phyloP scores from a whole-genome alignment of 768 basidiomycete species.

The Lactarius evosmus region DNA sequence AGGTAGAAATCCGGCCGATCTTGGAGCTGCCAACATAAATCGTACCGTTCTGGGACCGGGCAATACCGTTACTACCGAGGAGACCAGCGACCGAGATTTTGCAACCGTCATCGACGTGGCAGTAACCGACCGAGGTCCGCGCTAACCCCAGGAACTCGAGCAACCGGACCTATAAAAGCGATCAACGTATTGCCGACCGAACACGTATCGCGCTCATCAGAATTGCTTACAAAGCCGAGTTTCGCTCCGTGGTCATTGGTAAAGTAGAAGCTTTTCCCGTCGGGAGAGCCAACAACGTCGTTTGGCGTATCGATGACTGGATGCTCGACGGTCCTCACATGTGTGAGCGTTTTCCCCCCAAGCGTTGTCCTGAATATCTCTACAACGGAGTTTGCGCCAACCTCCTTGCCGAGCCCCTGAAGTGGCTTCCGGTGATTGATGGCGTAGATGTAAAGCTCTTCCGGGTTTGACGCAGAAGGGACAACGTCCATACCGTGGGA shows the following conservation, averaged over 20 bases:
- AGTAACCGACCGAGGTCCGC: slow-evolving; percentile 58
- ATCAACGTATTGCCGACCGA: background rate
- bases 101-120: slow-evolving; percentile 58
- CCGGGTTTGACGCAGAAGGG: slow-evolving; percentile 45
- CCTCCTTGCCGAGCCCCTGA: slow-evolving; percentile 36
- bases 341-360: slow-evolving; percentile 43
- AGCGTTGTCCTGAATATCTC: slow-evolving; percentile 62
- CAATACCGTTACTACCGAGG: slow-evolving; percentile 60
- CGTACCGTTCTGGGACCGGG: slow-evolving; percentile 48
- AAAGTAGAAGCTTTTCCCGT: slow-evolving; percentile 64
- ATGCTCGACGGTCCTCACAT: slow-evolving; percentile 58
- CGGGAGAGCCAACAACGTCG: slow-evolving; percentile 62
- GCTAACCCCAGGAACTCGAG: slow-evolving; percentile 20
- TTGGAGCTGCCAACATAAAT: slow-evolving; percentile 54
- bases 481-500: slow-evolving; percentile 71
- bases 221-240: slow-evolving; percentile 46
- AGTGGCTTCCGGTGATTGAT: slow-evolving; percentile 65
- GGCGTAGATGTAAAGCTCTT: slow-evolving; percentile 60
- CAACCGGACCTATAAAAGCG: background rate
- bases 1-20: slow-evolving; percentile 46
- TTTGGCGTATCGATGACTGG: slow-evolving; percentile 62
- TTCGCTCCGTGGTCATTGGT: slow-evolving; percentile 65
- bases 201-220: background rate
- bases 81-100: slow-evolving; percentile 53
- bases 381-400: slow-evolving; percentile 69